Percentiles rank a stretch among this genome's conserved stretches.
Conservation (phyloP, 176 grass and related monocot genomes). For the Elymus sibiricus region DNA sequence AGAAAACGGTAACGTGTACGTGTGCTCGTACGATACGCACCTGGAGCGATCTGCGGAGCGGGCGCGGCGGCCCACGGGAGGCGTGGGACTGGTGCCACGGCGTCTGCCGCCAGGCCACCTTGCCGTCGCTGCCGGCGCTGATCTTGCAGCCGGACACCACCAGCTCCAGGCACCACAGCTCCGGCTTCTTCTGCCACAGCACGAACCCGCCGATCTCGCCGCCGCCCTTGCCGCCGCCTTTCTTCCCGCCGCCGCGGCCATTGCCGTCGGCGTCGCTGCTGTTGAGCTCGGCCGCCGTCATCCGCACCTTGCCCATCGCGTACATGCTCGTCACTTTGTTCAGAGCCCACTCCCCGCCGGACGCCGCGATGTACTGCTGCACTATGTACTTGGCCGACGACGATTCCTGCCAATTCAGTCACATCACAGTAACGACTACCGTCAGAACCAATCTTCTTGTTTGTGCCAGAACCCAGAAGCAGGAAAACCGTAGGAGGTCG, state of each 20-base stretch:
- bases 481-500: background rate
- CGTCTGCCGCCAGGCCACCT: conserved; percentile 95
- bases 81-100: conserved; percentile 98
- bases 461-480: too few species aligned
- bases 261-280: conserved; percentile 38
- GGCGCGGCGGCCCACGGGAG: conserved; percentile 83
- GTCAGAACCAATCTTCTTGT: background rate
- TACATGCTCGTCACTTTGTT: conserved; percentile 88
- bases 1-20: conserved; percentile 9
- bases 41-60: conserved; percentile 93
- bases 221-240: conserved; percentile 20
- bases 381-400: conserved; percentile 96
- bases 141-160: conserved; percentile 99
- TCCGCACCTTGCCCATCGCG: conserved; percentile 86
- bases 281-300: conserved; percentile 85
- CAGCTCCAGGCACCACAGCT: conserved; percentile 96
- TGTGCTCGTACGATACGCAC: conserved; percentile 28
- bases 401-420: conserved; percentile 49
- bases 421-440: background rate
- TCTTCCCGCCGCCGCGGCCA: conserved; percentile 24
- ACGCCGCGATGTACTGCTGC: conserved; percentile 98
- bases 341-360: conserved; percentile 83
- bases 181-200: conserved; percentile 97
- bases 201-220: conserved; percentile 98
- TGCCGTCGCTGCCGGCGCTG: conserved; percentile 95